Percentiles rank a stretch among this genome's conserved stretches.
phyloP scores from a whole-genome alignment of 1,139 yeast species.

The Zhuliangozyma blackwelliae region DNA sequence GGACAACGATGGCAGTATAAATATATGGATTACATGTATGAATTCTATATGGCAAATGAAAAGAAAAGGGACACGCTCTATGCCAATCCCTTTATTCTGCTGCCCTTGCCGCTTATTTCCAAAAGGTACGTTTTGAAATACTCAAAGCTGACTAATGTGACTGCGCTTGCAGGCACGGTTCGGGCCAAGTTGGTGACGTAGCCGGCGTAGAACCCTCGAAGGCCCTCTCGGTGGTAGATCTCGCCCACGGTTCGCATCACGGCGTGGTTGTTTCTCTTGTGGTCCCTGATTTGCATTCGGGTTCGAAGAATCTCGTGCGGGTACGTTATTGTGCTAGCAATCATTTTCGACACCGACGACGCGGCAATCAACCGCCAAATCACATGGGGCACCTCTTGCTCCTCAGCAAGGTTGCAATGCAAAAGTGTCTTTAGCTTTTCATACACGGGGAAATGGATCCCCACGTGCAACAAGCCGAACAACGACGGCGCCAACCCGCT shows the following conservation, averaged over 20 bases:
- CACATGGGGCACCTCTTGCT: slow-evolving; percentile 26
- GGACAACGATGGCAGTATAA: no score
- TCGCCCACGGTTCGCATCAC: slow-evolving; percentile 28
- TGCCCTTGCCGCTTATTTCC: slow-evolving; percentile 26
- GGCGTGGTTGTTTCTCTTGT: slow-evolving; percentile 9
- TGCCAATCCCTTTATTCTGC: background rate
- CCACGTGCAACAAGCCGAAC: slow-evolving; percentile 89
- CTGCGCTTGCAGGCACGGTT: slow-evolving; percentile 94
- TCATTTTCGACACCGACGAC: slow-evolving; percentile 78
- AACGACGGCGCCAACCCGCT: slow-evolving; percentile 88
- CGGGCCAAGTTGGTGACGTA: slow-evolving; percentile 79
- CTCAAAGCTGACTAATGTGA: slow-evolving; percentile 91
- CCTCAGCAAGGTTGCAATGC: slow-evolving; percentile 20
- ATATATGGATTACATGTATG: no score
- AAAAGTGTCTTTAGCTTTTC: slow-evolving; percentile 66
- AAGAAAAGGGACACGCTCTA: background rate
- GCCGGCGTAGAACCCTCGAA: slow-evolving; percentile 85
- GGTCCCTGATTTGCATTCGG: slow-evolving; percentile 65
- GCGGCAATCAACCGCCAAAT: slow-evolving; percentile 57
- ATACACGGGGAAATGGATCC: slow-evolving; percentile 95
- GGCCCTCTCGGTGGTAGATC: slow-evolving; percentile 68
- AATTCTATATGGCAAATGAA: background rate
- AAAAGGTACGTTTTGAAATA: slow-evolving; percentile 64
- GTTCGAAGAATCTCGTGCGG: slow-evolving; percentile 97
- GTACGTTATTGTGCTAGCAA: slow-evolving; percentile 85